phyloP scores from a whole-genome alignment of 2,329 filamentous ascomycete genomes.

The Claviceps sp. region DNA sequence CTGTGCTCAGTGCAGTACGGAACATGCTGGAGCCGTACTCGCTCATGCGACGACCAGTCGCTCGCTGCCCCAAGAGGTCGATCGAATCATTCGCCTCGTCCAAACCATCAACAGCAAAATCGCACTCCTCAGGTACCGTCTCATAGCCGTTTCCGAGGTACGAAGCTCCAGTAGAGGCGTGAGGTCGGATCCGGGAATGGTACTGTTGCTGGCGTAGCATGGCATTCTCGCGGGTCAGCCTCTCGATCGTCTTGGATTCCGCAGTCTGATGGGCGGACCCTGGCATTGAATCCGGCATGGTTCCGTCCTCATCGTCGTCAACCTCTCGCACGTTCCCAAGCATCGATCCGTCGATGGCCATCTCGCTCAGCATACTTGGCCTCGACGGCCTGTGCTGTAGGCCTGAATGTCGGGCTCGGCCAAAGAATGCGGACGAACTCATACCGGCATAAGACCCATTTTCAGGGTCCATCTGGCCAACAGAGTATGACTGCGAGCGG shows the following conservation, averaged over 20 bases:
- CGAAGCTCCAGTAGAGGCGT: conserved; percentile 41
- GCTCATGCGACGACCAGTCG: conserved; percentile 40
- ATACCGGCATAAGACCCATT: conserved; percentile 25
- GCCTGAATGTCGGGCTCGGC: conserved; percentile 47
- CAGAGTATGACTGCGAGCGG: conserved; percentile 91
- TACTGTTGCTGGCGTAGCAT: conserved; percentile 39
- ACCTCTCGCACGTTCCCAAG: conserved; percentile 58
- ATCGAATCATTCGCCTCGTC: conserved; percentile 45
- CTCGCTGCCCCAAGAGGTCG: conserved; percentile 33
- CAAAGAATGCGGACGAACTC: conserved; percentile 34
- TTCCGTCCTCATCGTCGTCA: conserved; percentile 52
- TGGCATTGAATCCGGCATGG: conserved; percentile 33
- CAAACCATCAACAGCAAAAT: conserved; percentile 60
- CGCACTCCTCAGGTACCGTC: conserved; percentile 50
- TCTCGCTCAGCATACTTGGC: conserved; percentile 62
- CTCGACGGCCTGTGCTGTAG: conserved; percentile 72
- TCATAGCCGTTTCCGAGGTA: conserved; percentile 45
- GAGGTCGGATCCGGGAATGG: conserved; percentile 38
- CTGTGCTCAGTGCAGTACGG: conserved; percentile 36
- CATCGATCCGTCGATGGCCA: conserved; percentile 48
- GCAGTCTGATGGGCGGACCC: conserved; percentile 39
- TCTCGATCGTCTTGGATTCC: conserved; percentile 50
- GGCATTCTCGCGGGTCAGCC: conserved; percentile 48
- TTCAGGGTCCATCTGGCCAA: conserved; percentile 74
- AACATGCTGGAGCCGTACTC: conserved; percentile 36